Evolutionary conservation across 345 rosid genomes (phyloP).

Genomic region (Rhizophora mangle): DNA sequence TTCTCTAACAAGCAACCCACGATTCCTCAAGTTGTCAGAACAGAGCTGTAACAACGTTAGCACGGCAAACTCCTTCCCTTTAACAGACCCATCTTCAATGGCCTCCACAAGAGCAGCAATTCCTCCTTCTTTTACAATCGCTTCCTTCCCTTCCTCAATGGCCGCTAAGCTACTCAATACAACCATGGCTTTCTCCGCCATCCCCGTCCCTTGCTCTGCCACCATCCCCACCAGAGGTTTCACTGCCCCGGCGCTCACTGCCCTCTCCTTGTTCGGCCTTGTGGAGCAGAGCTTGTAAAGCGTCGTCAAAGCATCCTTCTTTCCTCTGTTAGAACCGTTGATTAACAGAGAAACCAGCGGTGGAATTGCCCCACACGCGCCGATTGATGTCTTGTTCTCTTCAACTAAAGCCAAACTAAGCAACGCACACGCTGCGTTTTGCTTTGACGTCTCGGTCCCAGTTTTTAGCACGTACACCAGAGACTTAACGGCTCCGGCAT

Average conservation of each 20-base stretch:
- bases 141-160: constrained; percentile 65
- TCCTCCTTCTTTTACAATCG: constrained; percentile 86
- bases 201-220: constrained; percentile 73
- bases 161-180: constrained; percentile 75
- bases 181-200: constrained; percentile 98
- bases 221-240: constrained; percentile 79
- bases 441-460: constrained; percentile 93
- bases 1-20: constrained; percentile 89
- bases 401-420: constrained; percentile 78
- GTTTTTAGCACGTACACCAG: constrained; percentile 82
- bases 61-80: constrained; percentile 89
- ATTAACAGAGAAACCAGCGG: constrained; percentile 82
- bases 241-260: constrained; percentile 84
- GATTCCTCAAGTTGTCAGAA: constrained; percentile 62
- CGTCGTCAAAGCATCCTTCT: constrained; percentile 86
- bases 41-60: constrained; percentile 79
- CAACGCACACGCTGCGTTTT: constrained; percentile 90
- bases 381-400: constrained; percentile 80
- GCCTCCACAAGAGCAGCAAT: constrained; percentile 87
- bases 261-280: constrained; percentile 84
- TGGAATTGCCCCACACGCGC: constrained; percentile 90
- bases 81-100: constrained; percentile 77
- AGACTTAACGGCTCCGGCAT: constrained; percentile 79
- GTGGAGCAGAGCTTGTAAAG: constrained; percentile 83
- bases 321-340: constrained; percentile 75